Conservation (phyloP, 2,329 filamentous ascomycete genomes). For the Drechslera avenae region DNA sequence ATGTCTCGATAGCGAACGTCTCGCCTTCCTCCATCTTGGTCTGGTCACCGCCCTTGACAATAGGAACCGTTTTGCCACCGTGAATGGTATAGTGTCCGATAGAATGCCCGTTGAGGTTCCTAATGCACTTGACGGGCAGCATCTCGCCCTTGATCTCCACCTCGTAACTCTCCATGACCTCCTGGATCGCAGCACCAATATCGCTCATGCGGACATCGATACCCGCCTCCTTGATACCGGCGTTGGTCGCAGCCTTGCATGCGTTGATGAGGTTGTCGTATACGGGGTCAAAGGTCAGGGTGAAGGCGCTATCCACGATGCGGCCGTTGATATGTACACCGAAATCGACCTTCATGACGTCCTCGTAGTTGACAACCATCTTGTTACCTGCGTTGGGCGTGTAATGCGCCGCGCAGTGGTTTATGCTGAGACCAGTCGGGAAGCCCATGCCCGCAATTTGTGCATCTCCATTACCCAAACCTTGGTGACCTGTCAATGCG, state of each 20-base stretch:
- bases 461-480: conserved; percentile 77
- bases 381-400: conserved; percentile 89
- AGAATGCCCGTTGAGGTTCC: conserved; percentile 87
- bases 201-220: conserved; percentile 90
- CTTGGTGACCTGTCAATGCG: conserved; percentile 75
- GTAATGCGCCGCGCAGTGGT: conserved; percentile 85
- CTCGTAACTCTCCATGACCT: conserved; percentile 93
- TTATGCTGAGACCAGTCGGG: conserved; percentile 80
- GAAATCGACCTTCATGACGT: conserved; percentile 77
- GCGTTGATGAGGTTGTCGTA: conserved; percentile 71
- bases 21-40: conserved; percentile 99
- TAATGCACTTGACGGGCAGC: conserved; percentile 81
- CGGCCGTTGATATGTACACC: conserved; percentile 73
- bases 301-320: conserved; percentile 75
- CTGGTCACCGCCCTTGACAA: conserved; percentile 84
- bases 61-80: conserved; percentile 89
- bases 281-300: conserved; percentile 69
- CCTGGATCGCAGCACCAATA: conserved; percentile 82
- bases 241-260: conserved; percentile 71
- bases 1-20: conserved; percentile 93
- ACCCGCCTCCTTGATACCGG: conserved; percentile 83
- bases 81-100: conserved; percentile 90
- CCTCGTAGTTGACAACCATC: conserved; percentile 65
- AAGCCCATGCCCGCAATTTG: conserved; percentile 84
- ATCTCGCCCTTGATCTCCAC: conserved; percentile 79